phyloP scores from a whole-genome alignment of 164 flowering plant species.

The Annona squamosa region DNA sequence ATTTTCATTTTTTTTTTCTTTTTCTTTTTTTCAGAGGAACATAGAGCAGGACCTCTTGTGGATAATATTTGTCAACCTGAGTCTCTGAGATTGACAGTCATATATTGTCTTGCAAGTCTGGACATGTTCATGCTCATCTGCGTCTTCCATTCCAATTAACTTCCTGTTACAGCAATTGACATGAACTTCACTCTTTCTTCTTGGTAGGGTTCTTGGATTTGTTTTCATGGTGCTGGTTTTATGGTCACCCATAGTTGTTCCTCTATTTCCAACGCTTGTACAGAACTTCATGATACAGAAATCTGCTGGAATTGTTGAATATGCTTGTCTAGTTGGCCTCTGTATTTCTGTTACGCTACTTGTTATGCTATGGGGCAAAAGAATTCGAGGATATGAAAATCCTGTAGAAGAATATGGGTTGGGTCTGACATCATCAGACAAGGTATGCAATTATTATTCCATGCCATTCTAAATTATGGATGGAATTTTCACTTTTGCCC shows the following conservation, averaged over 20 bases:
- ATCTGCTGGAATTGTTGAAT: constrained; percentile 49
- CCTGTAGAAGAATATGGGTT: constrained; percentile 75
- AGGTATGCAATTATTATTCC: constrained; percentile 35
- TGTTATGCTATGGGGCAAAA: constrained; percentile 72
- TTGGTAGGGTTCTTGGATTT: constrained; percentile 63
- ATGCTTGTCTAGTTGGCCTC: constrained; percentile 65
- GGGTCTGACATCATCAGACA: constrained; percentile 42
- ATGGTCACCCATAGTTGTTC: constrained; percentile 88
- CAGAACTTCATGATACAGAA: constrained; percentile 61
- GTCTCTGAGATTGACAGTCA: not conserved
- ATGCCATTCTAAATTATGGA: not conserved
- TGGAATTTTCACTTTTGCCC: not conserved
- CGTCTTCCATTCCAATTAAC: not conserved
- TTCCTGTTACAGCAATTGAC: not conserved
- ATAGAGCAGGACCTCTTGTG: not conserved
- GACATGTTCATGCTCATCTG: not conserved
- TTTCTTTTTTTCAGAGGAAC: not conserved
- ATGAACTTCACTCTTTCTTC: constrained; percentile 4
- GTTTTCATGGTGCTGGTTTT: constrained; percentile 73
- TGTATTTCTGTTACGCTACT: constrained; percentile 61
- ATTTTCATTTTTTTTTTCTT: too few species aligned
- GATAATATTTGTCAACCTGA: not conserved
- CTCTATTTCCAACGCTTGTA: constrained; percentile 75
- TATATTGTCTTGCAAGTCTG: not conserved
- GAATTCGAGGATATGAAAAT: constrained; percentile 66